Conservation (phyloP, 148 eudicot species). For the Rhododendron williamsianum region DNA sequence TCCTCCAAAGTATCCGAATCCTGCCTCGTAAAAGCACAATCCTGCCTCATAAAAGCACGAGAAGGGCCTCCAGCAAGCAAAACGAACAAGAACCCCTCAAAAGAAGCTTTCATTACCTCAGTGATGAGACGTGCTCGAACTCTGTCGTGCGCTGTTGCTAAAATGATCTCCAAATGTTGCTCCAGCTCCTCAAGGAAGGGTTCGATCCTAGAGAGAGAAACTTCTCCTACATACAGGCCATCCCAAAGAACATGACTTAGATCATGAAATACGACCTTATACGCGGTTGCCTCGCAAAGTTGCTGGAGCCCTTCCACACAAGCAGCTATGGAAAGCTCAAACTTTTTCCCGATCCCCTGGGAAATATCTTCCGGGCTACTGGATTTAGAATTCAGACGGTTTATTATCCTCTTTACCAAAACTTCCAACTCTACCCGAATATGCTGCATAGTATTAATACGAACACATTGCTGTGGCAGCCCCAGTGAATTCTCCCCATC, state of each 20-base stretch:
- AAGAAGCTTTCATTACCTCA: slow-evolving; percentile 83
- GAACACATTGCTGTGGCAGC: slow-evolving; percentile 64
- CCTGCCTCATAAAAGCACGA: slow-evolving; percentile 54
- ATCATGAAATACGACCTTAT: slow-evolving; percentile 62
- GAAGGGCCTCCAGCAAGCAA: slow-evolving; percentile 95
- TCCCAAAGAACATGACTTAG: slow-evolving; percentile 64
- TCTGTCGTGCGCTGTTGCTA: slow-evolving; percentile 70
- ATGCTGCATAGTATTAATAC: slow-evolving; percentile 67
- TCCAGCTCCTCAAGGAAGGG: slow-evolving; percentile 72
- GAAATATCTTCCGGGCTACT: slow-evolving; percentile 26
- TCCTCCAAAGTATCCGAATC: slow-evolving; percentile 60
- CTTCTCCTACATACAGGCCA: slow-evolving; percentile 59
- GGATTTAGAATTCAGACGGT: slow-evolving; percentile 46
- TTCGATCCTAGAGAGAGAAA: slow-evolving; percentile 60
- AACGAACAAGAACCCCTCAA: slow-evolving; percentile 76
- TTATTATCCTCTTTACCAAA: slow-evolving; percentile 50
- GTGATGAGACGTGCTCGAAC: slow-evolving; percentile 74
- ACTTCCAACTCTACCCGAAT: slow-evolving; percentile 59
- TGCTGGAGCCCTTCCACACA: slow-evolving; percentile 65
- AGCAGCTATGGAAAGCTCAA: slow-evolving; percentile 59
- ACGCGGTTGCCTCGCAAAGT: slow-evolving; percentile 65
- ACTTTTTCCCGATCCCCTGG: slow-evolving; percentile 34
- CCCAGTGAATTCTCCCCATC: slow-evolving; percentile 40
- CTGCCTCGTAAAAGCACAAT: slow-evolving; percentile 51
- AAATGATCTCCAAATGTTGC: slow-evolving; percentile 53